These are phyloP conservation scores for Endoconidiophora polonica DNA, from an alignment of 2,329 filamentous ascomycete species.

Conservation along the genomic window DNA sequence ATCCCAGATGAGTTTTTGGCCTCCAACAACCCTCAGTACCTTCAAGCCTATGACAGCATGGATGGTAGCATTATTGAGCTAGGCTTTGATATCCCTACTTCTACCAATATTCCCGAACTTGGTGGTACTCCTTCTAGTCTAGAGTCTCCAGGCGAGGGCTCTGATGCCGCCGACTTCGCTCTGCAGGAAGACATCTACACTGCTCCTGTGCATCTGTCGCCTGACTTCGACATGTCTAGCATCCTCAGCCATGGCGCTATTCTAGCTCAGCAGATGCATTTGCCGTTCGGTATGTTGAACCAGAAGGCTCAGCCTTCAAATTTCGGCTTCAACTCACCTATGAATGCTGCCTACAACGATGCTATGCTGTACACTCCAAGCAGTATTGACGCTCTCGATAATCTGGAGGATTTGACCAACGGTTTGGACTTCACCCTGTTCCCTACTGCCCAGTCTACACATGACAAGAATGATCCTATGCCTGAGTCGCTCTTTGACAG, in stretches of 20 bases:
- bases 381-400: slow-evolving; percentile 45
- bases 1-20: slow-evolving; percentile 29
- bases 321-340: slow-evolving; percentile 37
- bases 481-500: slow-evolving; percentile 33
- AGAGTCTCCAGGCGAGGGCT: slow-evolving; percentile 5
- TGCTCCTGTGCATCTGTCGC: slow-evolving; percentile 31
- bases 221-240: slow-evolving; percentile 20
- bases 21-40: slow-evolving; percentile 15
- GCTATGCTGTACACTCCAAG: slow-evolving; percentile 55
- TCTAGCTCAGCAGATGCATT: neutral
- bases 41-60: slow-evolving; percentile 25
- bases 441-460: slow-evolving; percentile 18
- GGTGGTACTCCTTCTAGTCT: slow-evolving; percentile 9
- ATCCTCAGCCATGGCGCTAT: neutral
- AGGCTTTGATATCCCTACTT: slow-evolving; percentile 11
- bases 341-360: slow-evolving; percentile 23
- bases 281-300: slow-evolving; percentile 4
- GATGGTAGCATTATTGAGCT: slow-evolving; percentile 17
- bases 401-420: slow-evolving; percentile 36
- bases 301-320: slow-evolving; percentile 8
- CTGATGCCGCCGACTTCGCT: slow-evolving; percentile 41
- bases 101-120: slow-evolving; percentile 6
- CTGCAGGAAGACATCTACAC: slow-evolving; percentile 47
- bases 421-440: slow-evolving; percentile 47
- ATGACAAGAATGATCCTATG: slow-evolving; percentile 17